Evolutionary conservation across 1,284 basidiomycete species (phyloP).

Genomic region (Ceratobasidium sp.): DNA sequence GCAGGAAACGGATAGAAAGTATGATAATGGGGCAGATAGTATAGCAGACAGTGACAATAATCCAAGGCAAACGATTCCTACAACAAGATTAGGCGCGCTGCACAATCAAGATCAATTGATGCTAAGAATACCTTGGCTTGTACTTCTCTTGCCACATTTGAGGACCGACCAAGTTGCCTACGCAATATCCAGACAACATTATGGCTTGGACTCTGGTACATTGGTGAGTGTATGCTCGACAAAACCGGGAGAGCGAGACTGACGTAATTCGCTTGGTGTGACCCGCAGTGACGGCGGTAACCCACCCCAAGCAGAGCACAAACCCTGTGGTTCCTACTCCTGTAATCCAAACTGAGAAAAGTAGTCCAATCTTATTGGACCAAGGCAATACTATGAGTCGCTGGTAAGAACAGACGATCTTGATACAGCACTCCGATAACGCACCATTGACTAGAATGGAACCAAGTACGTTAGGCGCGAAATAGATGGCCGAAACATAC

Average conservation of each 20-base stretch:
- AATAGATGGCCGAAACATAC: conserved; percentile 65
- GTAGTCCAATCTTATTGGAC: conserved; percentile 25
- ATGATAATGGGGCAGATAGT: conserved; percentile 41
- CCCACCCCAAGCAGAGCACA: conserved; percentile 4
- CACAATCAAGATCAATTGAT: too few species aligned
- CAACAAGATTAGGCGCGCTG: neutral
- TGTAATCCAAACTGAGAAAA: conserved; percentile 16
- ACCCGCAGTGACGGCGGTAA: conserved; percentile 19
- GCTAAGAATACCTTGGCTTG: too few species aligned
- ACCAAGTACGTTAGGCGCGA: conserved; percentile 68
- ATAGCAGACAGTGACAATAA: conserved; percentile 33
- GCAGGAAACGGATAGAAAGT: conserved; percentile 43
- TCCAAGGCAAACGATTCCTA: conserved; percentile 36
- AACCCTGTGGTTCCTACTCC: conserved; percentile 31
- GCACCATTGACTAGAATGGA: conserved; percentile 64
- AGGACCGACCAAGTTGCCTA: conserved; percentile 30
- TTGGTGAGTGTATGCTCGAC: neutral
- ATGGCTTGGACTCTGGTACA: conserved; percentile 9
- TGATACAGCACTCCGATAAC: too few species aligned
- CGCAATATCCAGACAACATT: conserved; percentile 29
- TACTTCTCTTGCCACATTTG: conserved; percentile 35
- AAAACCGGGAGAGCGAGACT: neutral
- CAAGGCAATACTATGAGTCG: conserved; percentile 53
- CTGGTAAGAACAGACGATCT: too few species aligned
- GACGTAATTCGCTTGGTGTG: conserved; percentile 33